phyloP scores from a whole-genome alignment of 495 filamentous ascomycete species.

The Neurospora tetraspora region DNA sequence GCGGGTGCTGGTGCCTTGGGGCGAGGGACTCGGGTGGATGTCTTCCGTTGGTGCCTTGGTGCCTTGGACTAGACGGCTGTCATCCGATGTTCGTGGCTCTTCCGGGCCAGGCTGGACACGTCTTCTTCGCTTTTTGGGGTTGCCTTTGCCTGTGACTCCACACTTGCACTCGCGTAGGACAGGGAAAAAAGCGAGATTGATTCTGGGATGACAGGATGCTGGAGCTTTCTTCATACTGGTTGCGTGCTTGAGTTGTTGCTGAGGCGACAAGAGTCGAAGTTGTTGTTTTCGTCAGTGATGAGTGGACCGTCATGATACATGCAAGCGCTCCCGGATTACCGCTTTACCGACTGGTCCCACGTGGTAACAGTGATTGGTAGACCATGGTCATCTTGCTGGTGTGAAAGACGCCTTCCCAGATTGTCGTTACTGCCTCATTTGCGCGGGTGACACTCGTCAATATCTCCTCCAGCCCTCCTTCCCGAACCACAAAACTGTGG shows the following conservation, averaged over 20 bases:
- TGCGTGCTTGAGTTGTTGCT: background rate
- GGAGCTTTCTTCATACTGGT: too few species aligned
- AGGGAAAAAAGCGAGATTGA: background rate
- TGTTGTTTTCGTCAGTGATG: background rate
- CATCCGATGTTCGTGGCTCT: background rate
- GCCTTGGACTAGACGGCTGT: background rate
- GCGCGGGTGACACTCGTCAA: background rate
- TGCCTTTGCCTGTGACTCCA: background rate
- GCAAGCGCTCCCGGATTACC: background rate
- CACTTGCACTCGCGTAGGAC: background rate
- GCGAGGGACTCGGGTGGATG: too few species aligned
- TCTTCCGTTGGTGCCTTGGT: background rate
- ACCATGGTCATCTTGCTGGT: background rate
- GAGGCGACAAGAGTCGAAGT: background rate
- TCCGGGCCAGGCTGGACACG: background rate
- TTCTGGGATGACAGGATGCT: background rate
- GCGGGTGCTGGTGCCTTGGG: background rate
- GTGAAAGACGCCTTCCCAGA: background rate
- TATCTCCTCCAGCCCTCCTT: background rate
- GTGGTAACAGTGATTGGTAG: background rate
- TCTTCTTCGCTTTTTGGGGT: background rate
- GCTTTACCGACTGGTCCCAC: background rate
- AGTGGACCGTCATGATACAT: background rate
- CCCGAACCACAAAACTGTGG: background rate
- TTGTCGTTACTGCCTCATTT: background rate